Base-by-base conservation (phyloP, 1,284 basidiomycete species). In the Fomitopsis pinicola region DNA sequence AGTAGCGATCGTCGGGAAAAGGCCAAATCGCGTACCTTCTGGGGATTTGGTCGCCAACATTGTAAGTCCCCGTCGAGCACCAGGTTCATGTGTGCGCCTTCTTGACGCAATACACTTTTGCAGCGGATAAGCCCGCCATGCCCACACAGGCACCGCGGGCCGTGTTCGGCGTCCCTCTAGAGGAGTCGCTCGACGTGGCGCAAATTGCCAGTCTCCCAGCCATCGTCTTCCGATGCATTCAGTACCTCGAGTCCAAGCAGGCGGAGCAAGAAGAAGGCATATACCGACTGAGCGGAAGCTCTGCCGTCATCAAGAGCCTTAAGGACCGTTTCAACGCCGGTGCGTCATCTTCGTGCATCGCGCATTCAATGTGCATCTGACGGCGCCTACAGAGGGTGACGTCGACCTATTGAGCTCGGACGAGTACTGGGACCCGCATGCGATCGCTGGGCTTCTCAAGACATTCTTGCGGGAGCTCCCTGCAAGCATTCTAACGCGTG, bases 211-310 rank as follows among this genome's bases (percentile, higher is more conserved):
- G 91, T 67, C 80, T 99, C 19, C 97, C 97, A 1, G 94, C 95
- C 3, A 92, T 99, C 63, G 91, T 98, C 36, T 98, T 96, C 79
- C 87, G 97, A 59, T 94, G 92, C 68, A 94, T 97, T 67, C 87
- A 94, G 70, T 96, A 94, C 75, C 78, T 96, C 59, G 93, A 97
- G 78, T 84, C 87, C 38, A 94, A 94, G 75, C 85, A 93, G 70
- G 97, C 97, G 10, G 92, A 97, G 66, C 87, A 92, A 69, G 97
- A 99, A 72, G 97, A 99, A 77, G 97, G 97, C 42, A 97, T 99
- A 66, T 99, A 99, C 77, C 88, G 97, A 58, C 78, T 99, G 59
- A 95, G 91, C 68, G 95, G 95, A 8, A 94, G 91, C 69, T 92
- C 92, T 61, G 93, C 94, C 33, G 94, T 96, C 58, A 96, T 98